phyloP scores from a whole-genome alignment of 768 basidiomycete species.

The Russula virescens region DNA sequence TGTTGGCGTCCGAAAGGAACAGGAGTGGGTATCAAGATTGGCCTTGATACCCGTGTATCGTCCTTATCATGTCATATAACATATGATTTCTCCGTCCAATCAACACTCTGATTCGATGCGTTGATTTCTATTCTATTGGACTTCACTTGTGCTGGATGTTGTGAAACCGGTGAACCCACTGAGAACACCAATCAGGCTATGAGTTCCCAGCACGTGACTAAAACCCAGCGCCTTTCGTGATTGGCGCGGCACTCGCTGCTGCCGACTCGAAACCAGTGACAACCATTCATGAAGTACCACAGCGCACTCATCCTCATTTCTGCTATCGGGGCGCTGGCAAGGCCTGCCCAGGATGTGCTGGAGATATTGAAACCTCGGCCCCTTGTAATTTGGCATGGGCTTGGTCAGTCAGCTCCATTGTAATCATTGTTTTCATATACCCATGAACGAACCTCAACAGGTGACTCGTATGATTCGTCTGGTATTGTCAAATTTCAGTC shows the following conservation, averaged over 20 bases:
- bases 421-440: neutral
- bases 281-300: slow-evolving; percentile 3
- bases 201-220: neutral
- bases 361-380: slow-evolving; percentile 36
- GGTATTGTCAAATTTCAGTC: slow-evolving; percentile 65
- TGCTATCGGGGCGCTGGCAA: neutral
- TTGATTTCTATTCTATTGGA: too few relatives aligned
- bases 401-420: slow-evolving; percentile 35
- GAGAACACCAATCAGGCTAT: too few relatives aligned
- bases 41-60: neutral
- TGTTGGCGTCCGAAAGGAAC: neutral
- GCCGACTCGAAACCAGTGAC: neutral
- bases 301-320: slow-evolving; percentile 1
- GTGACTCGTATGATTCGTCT: slow-evolving; percentile 69
- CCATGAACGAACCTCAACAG: slow-evolving; percentile 28
- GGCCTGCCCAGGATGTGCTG: slow-evolving; percentile 15
- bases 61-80: neutral
- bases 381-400: slow-evolving; percentile 72
- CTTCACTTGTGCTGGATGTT: too few relatives aligned
- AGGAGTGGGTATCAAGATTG: neutral
- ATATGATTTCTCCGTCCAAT: neutral
- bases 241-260: neutral
- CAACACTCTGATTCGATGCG: neutral
- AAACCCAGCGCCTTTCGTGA: neutral
- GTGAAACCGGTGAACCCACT: too few relatives aligned